Evolutionary conservation across 768 basidiomycete species (phyloP).

Genomic region (Mycena pura): DNA sequence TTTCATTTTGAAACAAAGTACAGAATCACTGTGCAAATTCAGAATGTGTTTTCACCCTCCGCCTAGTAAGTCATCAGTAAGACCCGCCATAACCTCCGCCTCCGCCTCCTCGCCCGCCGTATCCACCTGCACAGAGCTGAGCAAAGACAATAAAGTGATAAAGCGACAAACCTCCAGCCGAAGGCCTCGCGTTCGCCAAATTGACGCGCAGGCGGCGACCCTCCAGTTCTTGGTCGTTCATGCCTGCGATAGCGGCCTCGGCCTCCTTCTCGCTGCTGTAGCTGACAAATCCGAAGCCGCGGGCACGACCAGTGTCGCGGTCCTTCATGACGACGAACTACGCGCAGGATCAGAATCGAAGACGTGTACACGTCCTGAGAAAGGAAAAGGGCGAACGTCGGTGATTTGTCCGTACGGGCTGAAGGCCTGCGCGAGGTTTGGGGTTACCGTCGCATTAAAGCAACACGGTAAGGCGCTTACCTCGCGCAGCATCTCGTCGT

Average conservation of each 20-base stretch:
- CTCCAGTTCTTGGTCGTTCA: slow-evolving; percentile 93
- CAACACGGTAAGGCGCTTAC: slow-evolving; percentile 40
- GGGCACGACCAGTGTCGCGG: slow-evolving; percentile 90
- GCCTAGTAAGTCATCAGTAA: slow-evolving; percentile 36
- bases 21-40: not conserved
- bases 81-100: slow-evolving; percentile 37
- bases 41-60: slow-evolving; percentile 7
- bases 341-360: slow-evolving; percentile 24
- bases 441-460: slow-evolving; percentile 28
- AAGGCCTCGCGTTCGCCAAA: slow-evolving; percentile 39
- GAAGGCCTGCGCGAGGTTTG: slow-evolving; percentile 79
- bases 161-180: slow-evolving; percentile 52
- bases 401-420: slow-evolving; percentile 76
- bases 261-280: slow-evolving; percentile 69
- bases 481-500: slow-evolving; percentile 84
- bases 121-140: slow-evolving; percentile 27
- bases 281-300: slow-evolving; percentile 97
- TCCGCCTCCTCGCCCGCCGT: slow-evolving; percentile 26
- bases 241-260: slow-evolving; percentile 68
- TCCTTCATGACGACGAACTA: slow-evolving; percentile 99
- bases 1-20: not conserved
- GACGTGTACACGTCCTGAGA: too few species aligned
- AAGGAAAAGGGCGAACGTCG: slow-evolving; percentile 76
- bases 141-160: not conserved
- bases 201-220: slow-evolving; percentile 23